These are phyloP conservation scores for Medicago lupulina DNA, from an alignment of 306 rosid genomes.

Conservation along the genomic window DNA sequence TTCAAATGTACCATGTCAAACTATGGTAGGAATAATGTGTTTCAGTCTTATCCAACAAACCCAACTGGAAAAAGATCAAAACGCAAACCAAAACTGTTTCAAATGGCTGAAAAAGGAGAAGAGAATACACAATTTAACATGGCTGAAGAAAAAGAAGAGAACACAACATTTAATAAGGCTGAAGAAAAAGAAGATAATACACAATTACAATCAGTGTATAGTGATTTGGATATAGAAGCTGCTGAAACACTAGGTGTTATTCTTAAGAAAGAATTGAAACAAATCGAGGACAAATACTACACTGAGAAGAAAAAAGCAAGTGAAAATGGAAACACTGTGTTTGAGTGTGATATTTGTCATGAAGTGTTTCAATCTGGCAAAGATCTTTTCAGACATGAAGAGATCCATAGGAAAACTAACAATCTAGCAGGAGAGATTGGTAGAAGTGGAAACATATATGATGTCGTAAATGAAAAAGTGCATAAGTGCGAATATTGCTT, in stretches of 20 bases:
- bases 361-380: too few species aligned
- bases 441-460: not conserved
- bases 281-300: not conserved
- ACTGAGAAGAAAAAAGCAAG: too few species aligned
- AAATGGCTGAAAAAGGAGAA: too few species aligned
- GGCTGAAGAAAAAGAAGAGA: not conserved
- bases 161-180: not conserved
- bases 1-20: not conserved
- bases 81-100: not conserved
- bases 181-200: not conserved
- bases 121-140: too few species aligned
- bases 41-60: not conserved
- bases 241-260: not conserved
- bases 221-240: not conserved
- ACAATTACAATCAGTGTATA: not conserved
- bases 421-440: not conserved
- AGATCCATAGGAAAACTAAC: too few species aligned
- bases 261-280: not conserved
- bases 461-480: not conserved
- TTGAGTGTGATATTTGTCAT: too few species aligned
- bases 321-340: too few species aligned
- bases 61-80: slow-evolving; percentile 23
- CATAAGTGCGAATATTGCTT: not conserved
- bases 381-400: too few species aligned
- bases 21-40: not conserved